Base-by-base conservation (phyloP, 2,329 filamentous ascomycete genomes). In the Lasiodiplodia sp. region DNA sequence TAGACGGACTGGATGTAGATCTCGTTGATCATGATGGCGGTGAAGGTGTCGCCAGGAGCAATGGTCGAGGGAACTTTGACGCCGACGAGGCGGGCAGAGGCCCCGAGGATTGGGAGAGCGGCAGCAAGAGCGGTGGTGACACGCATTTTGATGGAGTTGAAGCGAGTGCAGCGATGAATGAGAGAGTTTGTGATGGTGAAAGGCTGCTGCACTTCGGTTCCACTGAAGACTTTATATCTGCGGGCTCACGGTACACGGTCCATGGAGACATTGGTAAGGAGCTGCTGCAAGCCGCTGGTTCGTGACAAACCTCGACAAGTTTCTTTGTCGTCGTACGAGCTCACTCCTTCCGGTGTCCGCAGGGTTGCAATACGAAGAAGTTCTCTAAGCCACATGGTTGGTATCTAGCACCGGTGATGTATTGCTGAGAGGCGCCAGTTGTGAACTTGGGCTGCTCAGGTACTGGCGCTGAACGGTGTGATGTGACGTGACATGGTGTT, bases 1-100 rank as follows among this genome's bases (percentile, higher is more conserved):
- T 78, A 73, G 37, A 83, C 80, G 64, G 75, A 67, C 73, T 85
- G 83, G 73, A 83, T 81, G 76, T 83, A 84, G 75, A 79, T 78
- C 58, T 79, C 75, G 53, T 78, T 80, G 52, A 77, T 56, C 70
- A 86, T 77, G 23, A 77, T 76, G 72, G 81, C 76, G 37, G 76
- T 72, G 74, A 83, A 79, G 53, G 76, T 72, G 40, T 68, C 65
- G 69, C 80, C 81, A 4, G 82, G 78, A 40, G 74, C 74, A 70
- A 85, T 78, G 49, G 77, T 82, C 10, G 75, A 68, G 1, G 84
- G 84, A 18, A 81, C 76, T 18, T 78, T 74, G 72, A 85, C 79
- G 75, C 83, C 82, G 68, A 72, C 71, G 70, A 86, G 83, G 71
- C 81, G 79, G 68, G 82, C 82, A 51, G 75, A 72, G 55, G 79